Evolutionary conservation across 768 basidiomycete species (phyloP), one percentile per base, ranked within the genome.

Genomic region (Stropharia rugosoannulata): DNA sequence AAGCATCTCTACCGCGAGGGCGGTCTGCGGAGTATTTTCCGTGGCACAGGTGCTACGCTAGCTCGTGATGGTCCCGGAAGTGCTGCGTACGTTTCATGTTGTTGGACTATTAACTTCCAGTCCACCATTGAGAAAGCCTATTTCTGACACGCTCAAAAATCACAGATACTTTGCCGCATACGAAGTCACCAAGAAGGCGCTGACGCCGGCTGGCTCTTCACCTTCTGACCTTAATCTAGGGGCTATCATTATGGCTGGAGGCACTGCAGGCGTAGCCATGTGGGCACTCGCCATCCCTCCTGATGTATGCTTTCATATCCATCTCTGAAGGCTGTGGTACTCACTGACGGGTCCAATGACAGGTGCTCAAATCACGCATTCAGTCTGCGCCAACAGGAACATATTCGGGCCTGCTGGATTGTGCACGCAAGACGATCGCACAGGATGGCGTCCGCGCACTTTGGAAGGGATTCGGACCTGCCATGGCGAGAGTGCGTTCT

Each of bases 391-490:
- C 95, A n/a, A 86, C 87, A 4, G 97, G 97, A 13, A 97, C 94
- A n/a, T 99, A 99, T 73, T 86, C 86, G 42, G 96, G 97, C 15
- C 80, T 98, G 65, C 64, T 97, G 53, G 97, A 99, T 70, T 99
- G 97, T 65, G 83, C 88, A 37, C 79, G 89, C 51, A 97, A 98
- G 75, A 91, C 94, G 8, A 90, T 98, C 61, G 90, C 92, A 5
- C 81, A 78, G 49, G 95, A 97, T 70, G 97, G 97, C 41, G 78
- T 91, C 15, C 72, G 72, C 27, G 95, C 96, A 1, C 76, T 99
- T 9, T 99, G 95, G 93, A 98, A 90, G 72, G 97, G 97, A 9
- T 93, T 99, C 68, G 95, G 93, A 44, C 97, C 96, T 13, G 97
- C 97, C 15, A 98, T 98, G 96, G 86, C 87, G 57, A 75, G 93